Evolutionary conservation across 495 filamentous ascomycete species (phyloP).

Genomic region (Hamigera avellanea): DNA sequence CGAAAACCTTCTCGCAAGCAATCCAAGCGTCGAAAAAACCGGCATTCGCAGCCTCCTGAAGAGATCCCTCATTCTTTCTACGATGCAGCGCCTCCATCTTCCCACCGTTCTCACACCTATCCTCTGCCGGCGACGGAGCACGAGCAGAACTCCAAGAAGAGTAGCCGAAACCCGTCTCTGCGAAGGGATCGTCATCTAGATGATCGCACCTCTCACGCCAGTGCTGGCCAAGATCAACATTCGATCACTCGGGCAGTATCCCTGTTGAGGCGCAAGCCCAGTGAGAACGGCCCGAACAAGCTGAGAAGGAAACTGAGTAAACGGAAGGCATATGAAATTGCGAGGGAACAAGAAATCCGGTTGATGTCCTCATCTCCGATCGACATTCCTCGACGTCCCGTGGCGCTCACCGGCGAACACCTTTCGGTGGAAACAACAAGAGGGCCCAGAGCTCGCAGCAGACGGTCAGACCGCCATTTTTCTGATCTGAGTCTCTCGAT

Average conservation of each 20-base stretch:
- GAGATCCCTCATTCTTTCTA: slow-evolving; percentile 14
- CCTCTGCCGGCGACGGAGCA: not conserved
- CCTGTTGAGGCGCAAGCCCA: slow-evolving; percentile 51
- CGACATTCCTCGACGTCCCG: slow-evolving; percentile 48
- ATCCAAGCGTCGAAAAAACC: slow-evolving; percentile 26
- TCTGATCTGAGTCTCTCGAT: slow-evolving; percentile 60
- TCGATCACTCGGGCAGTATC: slow-evolving; percentile 41
- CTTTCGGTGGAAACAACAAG: slow-evolving; percentile 52
- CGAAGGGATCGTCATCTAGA: slow-evolving; percentile 24
- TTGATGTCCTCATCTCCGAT: slow-evolving; percentile 62
- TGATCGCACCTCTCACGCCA: slow-evolving; percentile 28
- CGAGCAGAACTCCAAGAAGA: slow-evolving; percentile 8
- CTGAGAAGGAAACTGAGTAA: slow-evolving; percentile 67
- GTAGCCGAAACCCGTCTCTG: slow-evolving; percentile 10
- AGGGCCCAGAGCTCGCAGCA: slow-evolving; percentile 42
- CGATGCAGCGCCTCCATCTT: slow-evolving; percentile 13
- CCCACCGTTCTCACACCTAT: not conserved
- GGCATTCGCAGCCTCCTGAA: slow-evolving; percentile 20
- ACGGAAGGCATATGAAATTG: slow-evolving; percentile 57
- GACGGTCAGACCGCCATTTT: slow-evolving; percentile 45
- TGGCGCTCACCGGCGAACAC: slow-evolving; percentile 29
- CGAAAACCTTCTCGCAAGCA: slow-evolving; percentile 32
- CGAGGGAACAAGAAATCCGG: slow-evolving; percentile 74
- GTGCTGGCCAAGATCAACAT: slow-evolving; percentile 31
- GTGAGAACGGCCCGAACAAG: slow-evolving; percentile 38